phyloP scores from a whole-genome alignment of 2,329 filamentous ascomycete genomes.

The Fusarium dlaminii region DNA sequence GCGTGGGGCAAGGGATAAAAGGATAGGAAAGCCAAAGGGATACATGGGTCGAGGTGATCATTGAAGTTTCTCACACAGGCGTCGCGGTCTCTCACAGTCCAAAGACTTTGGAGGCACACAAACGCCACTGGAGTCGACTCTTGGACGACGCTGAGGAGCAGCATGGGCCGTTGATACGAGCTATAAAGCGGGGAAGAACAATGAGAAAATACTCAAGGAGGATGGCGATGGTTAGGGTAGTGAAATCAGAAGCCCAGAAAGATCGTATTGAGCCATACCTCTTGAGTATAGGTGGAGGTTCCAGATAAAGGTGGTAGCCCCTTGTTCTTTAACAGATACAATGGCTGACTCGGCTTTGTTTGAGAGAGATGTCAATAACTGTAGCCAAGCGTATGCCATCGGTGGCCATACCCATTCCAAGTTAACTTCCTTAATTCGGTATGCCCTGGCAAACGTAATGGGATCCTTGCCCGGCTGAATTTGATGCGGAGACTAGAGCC shows the following conservation, averaged over 20 bases:
- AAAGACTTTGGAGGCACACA: slow-evolving; percentile 15
- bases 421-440: slow-evolving; percentile 18
- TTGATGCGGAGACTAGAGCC: neutral
- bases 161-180: slow-evolving; percentile 11
- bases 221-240: neutral
- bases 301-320: neutral
- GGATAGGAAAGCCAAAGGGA: slow-evolving; percentile 3
- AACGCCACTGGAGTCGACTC: slow-evolving; percentile 33
- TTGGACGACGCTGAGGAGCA: neutral
- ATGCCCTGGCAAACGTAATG: slow-evolving; percentile 21
- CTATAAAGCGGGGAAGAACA: slow-evolving; percentile 6
- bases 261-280: slow-evolving; percentile 1
- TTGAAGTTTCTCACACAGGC: slow-evolving; percentile 23
- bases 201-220: neutral
- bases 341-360: slow-evolving; percentile 16
- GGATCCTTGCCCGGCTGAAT: slow-evolving; percentile 5
- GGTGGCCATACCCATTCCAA: slow-evolving; percentile 30
- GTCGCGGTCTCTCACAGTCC: slow-evolving; percentile 19
- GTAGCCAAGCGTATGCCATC: slow-evolving; percentile 25
- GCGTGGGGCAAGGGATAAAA: slow-evolving; percentile 5
- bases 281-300: neutral
- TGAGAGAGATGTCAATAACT: slow-evolving; percentile 25
- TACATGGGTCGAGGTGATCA: slow-evolving; percentile 4
- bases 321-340: slow-evolving; percentile 3
- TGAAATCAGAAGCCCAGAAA: neutral